Percentiles rank a stretch among this genome's conserved stretches.
phyloP scores from a whole-genome alignment of 108 stramenopile genomes.

The Phaeodactylum tricornutum region DNA sequence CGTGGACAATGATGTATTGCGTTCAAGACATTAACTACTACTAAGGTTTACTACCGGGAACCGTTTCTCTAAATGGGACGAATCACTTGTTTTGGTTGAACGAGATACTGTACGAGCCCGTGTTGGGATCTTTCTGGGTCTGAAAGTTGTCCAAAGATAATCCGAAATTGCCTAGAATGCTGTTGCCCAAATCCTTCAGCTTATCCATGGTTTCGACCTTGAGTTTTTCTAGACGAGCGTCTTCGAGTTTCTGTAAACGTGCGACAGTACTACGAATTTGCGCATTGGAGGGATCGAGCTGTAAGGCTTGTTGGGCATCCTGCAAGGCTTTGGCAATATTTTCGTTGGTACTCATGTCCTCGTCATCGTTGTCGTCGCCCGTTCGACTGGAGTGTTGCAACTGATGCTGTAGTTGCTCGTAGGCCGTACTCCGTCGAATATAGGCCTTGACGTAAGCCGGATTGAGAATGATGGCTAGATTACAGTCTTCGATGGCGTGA shows the following conservation, averaged over 20 bases:
- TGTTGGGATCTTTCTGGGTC: constrained; percentile 89
- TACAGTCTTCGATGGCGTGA: constrained; percentile 68
- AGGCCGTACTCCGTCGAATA: constrained; percentile 58
- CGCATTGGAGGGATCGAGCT: constrained; percentile 55
- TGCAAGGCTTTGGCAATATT: constrained; percentile 49
- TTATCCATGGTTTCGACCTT: constrained; percentile 92
- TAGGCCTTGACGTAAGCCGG: constrained; percentile 81
- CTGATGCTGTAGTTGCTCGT: constrained; percentile 51
- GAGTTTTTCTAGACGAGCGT: constrained; percentile 81
- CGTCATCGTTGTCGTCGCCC: too few relatives aligned
- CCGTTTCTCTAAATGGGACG: too few relatives aligned
- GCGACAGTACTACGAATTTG: constrained; percentile 33
- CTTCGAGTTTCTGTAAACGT: constrained; percentile 58
- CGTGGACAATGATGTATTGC: too few relatives aligned
- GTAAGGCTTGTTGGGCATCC: constrained; percentile 58
- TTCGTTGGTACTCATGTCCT: too few relatives aligned
- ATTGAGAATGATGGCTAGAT: constrained; percentile 55
- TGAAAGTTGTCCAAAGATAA: constrained; percentile 94
- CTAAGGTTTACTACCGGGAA: too few relatives aligned
- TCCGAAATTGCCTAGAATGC: constrained; percentile 91
- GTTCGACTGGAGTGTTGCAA: too few relatives aligned
- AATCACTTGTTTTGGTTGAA: constrained; percentile 3
- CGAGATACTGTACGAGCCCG: constrained; percentile 11
- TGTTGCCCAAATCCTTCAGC: constrained; percentile 96
- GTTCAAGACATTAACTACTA: too few relatives aligned